Evolutionary conservation across 805 yeast species (phyloP).

Genomic region (Yamadazyma scolyti): DNA sequence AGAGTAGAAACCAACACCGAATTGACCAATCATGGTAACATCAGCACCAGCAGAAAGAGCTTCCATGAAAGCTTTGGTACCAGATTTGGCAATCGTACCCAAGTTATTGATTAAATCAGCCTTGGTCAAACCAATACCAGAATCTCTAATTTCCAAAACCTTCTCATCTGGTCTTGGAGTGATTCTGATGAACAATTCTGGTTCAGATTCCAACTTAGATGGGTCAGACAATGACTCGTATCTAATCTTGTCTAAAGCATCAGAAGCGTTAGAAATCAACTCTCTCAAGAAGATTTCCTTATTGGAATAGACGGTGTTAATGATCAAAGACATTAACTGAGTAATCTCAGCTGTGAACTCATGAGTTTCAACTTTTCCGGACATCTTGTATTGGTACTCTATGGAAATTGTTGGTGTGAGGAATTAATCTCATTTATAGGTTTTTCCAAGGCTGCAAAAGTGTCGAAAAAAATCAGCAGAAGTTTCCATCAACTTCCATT

Average conservation of each 20-base stretch:
- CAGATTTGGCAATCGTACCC: conserved; percentile 99
- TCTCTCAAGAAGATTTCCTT: conserved; percentile 99
- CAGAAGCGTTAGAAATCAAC: conserved; percentile 97
- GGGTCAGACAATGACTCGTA: conserved; percentile 95
- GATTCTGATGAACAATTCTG: conserved; percentile 94
- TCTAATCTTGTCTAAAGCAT: conserved; percentile 98
- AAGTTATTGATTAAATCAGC: conserved; percentile 97
- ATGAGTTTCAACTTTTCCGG: conserved; percentile 68
- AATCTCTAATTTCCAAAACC: conserved; percentile 94
- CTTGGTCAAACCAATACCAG: conserved; percentile 99
- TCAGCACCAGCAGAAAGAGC: conserved; percentile 99
- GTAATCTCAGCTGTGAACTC: conserved; percentile 99
- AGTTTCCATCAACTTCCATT: conserved; percentile 14
- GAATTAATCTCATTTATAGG: too few relatives aligned
- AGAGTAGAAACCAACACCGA: conserved; percentile 99
- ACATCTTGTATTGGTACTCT: conserved; percentile 29
- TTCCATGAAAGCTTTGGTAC: conserved; percentile 99
- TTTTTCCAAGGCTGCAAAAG: conserved; percentile 11
- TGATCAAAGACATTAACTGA: conserved; percentile 99
- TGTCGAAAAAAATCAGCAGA: conserved; percentile 10
- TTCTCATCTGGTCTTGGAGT: conserved; percentile 95
- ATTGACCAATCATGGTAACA: conserved; percentile 99
- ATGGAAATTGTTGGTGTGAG: too few relatives aligned
- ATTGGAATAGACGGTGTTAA: conserved; percentile 99
- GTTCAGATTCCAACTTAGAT: conserved; percentile 87